phyloP scores from a whole-genome alignment of 2,329 filamentous ascomycete species.

The Talaromyces sp. region DNA sequence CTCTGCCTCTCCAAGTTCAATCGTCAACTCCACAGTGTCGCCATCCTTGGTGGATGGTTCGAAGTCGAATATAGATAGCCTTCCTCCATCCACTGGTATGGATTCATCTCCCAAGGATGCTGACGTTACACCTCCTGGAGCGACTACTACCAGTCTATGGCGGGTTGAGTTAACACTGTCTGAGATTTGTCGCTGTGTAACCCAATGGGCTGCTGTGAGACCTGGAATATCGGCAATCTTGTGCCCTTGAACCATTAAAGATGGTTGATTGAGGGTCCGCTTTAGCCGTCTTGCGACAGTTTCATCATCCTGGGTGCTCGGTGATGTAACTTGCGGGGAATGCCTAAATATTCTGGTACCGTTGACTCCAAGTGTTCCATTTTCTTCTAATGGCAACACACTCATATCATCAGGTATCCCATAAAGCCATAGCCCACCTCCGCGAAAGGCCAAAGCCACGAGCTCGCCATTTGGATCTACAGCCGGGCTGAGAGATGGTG shows the following conservation, averaged over 20 bases:
- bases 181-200: constrained; percentile 51
- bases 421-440: constrained; percentile 71
- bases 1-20: constrained; percentile 68
- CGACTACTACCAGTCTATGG: constrained; percentile 61
- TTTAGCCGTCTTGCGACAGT: constrained; percentile 21
- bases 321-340: constrained; percentile 17
- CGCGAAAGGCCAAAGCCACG: constrained; percentile 67
- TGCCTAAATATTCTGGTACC: not conserved
- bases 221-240: constrained; percentile 62
- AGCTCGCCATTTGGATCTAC: constrained; percentile 66
- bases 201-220: constrained; percentile 67
- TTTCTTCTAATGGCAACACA: constrained; percentile 31
- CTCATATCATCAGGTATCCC: constrained; percentile 70
- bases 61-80: constrained; percentile 70
- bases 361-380: not conserved
- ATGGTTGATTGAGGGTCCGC: constrained; percentile 45
- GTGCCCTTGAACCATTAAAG: constrained; percentile 64
- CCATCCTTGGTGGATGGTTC: constrained; percentile 58
- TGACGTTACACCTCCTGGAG: constrained; percentile 61
- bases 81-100: constrained; percentile 72
- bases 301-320: not conserved
- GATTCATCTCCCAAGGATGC: constrained; percentile 64
- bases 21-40: constrained; percentile 53
- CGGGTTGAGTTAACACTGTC: constrained; percentile 36
- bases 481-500: constrained; percentile 65